Evolutionary conservation across 2,329 filamentous ascomycete genomes (phyloP).

Genomic region (Aspergillus puulaauensis): DNA sequence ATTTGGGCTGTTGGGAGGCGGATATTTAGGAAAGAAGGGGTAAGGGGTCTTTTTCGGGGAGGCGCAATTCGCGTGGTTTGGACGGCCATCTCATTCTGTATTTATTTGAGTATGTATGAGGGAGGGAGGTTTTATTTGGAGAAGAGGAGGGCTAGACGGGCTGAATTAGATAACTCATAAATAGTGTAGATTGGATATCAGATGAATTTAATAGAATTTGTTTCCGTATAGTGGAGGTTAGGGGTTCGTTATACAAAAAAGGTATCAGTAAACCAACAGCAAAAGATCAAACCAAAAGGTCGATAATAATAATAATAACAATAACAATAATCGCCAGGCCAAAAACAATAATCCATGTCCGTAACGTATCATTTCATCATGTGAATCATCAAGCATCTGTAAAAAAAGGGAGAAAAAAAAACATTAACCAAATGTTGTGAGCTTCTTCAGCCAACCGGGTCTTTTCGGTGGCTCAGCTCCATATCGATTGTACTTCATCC

Average conservation of each 20-base stretch:
- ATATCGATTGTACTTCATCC: slow-evolving; percentile 32
- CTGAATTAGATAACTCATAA: slow-evolving; percentile 31
- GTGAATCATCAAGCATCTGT: slow-evolving; percentile 5
- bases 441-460: slow-evolving; percentile 46
- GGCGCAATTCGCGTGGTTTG: slow-evolving; percentile 71
- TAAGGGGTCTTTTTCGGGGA: slow-evolving; percentile 72
- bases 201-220: slow-evolving; percentile 1
- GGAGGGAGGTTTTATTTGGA: slow-evolving; percentile 65
- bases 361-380: slow-evolving; percentile 14
- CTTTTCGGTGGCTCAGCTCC: slow-evolving; percentile 27
- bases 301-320: background rate
- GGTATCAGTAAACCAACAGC: background rate
- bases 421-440: slow-evolving; percentile 28
- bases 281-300: background rate
- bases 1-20: slow-evolving; percentile 57
- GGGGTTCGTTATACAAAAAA: slow-evolving; percentile 3
- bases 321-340: background rate
- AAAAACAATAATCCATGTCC: background rate
- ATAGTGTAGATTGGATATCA: slow-evolving; percentile 15
- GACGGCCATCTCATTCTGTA: slow-evolving; percentile 78
- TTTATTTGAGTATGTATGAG: slow-evolving; percentile 87
- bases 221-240: background rate
- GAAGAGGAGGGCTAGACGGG: slow-evolving; percentile 25
- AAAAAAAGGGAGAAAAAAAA: slow-evolving; percentile 7
- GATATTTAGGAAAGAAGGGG: slow-evolving; percentile 65